phyloP scores from a whole-genome alignment of 345 rosid genomes.

The Gossypioides kirkii region DNA sequence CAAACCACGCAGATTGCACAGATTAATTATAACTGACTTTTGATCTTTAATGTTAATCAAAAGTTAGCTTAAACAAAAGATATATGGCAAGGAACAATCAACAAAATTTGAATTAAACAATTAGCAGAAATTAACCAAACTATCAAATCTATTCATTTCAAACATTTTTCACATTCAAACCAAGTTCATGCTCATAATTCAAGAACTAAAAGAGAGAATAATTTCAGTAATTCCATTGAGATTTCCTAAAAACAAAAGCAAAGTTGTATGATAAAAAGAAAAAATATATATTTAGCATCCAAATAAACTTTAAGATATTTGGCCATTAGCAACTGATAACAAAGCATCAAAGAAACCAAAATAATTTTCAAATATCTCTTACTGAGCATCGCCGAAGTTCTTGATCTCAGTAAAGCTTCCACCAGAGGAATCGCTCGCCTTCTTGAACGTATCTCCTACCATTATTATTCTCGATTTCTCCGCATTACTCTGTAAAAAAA shows the following conservation, averaged over 20 bases:
- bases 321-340: not conserved
- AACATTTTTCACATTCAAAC: not conserved
- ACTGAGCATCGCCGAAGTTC: constrained; percentile 61
- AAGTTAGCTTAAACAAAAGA: not conserved
- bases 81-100: not conserved
- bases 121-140: not conserved
- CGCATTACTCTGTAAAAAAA: constrained; percentile 60
- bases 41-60: not conserved
- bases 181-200: not conserved
- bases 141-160: not conserved
- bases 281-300: not conserved
- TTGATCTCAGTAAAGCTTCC: constrained; percentile 45
- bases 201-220: not conserved
- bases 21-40: not conserved
- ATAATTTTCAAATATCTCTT: constrained; percentile 20
- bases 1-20: not conserved
- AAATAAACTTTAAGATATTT: not conserved
- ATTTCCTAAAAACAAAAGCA: not conserved
- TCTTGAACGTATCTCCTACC: constrained; percentile 86
- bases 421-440: constrained; percentile 52
- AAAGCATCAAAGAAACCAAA: not conserved
- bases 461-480: constrained; percentile 84
- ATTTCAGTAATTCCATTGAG: not conserved
- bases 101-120: not conserved
- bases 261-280: not conserved